These are phyloP conservation scores for Penicillium sp. DNA, from an alignment of 2,329 filamentous ascomycete genomes.

Conservation along the genomic window DNA sequence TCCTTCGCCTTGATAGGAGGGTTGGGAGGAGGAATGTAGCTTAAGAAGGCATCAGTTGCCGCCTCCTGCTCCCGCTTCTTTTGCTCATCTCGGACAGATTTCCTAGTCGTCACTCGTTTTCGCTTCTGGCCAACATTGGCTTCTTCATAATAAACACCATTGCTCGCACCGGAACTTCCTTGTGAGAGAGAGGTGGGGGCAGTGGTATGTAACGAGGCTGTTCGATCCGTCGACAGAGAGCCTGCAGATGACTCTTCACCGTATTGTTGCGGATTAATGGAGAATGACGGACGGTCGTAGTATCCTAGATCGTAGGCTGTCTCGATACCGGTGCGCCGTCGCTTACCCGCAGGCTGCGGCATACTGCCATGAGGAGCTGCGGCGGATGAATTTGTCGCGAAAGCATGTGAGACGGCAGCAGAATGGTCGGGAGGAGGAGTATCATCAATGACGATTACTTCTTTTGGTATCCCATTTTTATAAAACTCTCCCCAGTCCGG, in stretches of 20 bases:
- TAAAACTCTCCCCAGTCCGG: conserved; percentile 83
- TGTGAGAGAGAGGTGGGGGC: conserved; percentile 84
- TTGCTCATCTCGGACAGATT: conserved; percentile 80
- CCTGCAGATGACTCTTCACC: conserved; percentile 69
- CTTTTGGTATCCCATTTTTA: conserved; percentile 80
- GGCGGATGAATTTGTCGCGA: conserved; percentile 30
- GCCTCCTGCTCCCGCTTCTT: conserved; percentile 76
- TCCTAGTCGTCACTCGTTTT: conserved; percentile 76
- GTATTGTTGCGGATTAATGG: conserved; percentile 73
- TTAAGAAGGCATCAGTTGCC: conserved; percentile 72
- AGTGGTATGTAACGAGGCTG: conserved; percentile 82
- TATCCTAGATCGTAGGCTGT: conserved; percentile 72
- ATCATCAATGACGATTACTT: conserved; percentile 81
- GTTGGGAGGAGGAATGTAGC: conserved; percentile 84
- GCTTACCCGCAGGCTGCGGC: conserved; percentile 64
- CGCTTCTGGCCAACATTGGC: conserved; percentile 81
- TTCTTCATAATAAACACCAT: conserved; percentile 68
- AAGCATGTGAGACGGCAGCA: conserved; percentile 29
- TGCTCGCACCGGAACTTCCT: conserved; percentile 55
- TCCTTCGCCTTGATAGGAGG: conserved; percentile 90
- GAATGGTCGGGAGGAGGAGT: conserved; percentile 58
- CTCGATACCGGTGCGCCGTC: conserved; percentile 69
- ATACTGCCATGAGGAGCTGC: conserved; percentile 34
- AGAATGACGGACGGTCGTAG: conserved; percentile 72
- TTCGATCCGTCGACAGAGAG: conserved; percentile 81